These are phyloP conservation scores for Diaporthe aspalathi DNA, from an alignment of 2,329 filamentous ascomycete species.

Conservation along the genomic window DNA sequence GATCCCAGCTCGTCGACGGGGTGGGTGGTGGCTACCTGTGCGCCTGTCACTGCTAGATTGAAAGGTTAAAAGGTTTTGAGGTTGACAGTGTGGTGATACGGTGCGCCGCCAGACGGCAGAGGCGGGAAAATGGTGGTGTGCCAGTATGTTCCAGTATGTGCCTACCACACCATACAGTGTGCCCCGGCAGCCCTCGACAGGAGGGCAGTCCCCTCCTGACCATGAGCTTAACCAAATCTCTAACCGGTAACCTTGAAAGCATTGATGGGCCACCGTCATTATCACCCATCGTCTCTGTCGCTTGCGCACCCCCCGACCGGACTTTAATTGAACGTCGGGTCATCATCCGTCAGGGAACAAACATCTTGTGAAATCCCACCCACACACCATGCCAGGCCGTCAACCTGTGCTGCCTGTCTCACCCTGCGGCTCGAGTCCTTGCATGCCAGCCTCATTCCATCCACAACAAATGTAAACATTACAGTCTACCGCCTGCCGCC, in stretches of 20 bases:
- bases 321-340: conserved; percentile 24
- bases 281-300: not conserved
- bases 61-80: conserved; percentile 3
- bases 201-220: not conserved
- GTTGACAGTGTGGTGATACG: not conserved
- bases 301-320: not conserved
- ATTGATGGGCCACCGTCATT: conserved; percentile 16
- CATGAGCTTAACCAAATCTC: conserved; percentile 34
- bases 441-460: not conserved
- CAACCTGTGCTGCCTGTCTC: too few species aligned
- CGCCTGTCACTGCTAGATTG: conserved; percentile 22
- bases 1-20: not conserved
- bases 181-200: not conserved
- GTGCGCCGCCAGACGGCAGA: not conserved
- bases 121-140: too few species aligned
- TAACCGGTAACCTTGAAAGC: conserved; percentile 30
- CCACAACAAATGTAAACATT: not conserved
- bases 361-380: not conserved
- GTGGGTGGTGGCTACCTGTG: not conserved
- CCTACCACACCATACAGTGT: not conserved
- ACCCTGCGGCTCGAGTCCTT: too few species aligned
- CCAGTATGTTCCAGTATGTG: too few species aligned
- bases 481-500: conserved; percentile 10
- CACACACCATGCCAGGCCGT: not conserved
- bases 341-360: too few species aligned